Percentiles rank a stretch among this genome's conserved stretches.
Evolutionary conservation across 106 monocot species (phyloP).

Genomic region (Dioscorea zingiberensis): DNA sequence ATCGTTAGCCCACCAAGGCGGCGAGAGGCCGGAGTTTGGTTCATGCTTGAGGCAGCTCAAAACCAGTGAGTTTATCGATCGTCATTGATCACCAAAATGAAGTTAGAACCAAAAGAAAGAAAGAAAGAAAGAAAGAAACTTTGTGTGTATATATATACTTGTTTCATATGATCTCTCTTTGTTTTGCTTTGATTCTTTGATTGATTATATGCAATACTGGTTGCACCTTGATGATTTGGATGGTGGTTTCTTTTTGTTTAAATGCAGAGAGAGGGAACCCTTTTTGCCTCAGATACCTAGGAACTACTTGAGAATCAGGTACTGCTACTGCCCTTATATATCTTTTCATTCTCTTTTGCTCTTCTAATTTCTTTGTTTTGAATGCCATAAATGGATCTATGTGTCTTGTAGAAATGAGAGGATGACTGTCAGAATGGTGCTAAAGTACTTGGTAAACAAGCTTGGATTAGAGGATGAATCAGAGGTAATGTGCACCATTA

Average conservation of each 20-base stretch:
- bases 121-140: no score
- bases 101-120: no score
- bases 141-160: no score
- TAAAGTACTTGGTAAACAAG: conserved; percentile 63
- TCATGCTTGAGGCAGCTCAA: conserved; percentile 14
- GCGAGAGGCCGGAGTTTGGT: conserved; percentile 15
- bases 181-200: neutral
- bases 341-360: neutral
- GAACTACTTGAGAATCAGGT: conserved; percentile 24
- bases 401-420: conserved; percentile 42
- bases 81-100: no score
- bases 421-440: conserved; percentile 62
- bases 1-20: conserved; percentile 1
- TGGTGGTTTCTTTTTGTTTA: neutral
- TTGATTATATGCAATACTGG: conserved; percentile 1
- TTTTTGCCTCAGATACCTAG: conserved; percentile 24
- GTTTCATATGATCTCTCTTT: no score
- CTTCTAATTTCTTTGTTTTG: neutral
- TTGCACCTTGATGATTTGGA: neutral
- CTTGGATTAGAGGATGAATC: conserved; percentile 61
- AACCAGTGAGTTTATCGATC: conserved; percentile 15
- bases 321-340: neutral
- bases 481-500: conserved; percentile 29
- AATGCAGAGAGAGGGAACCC: conserved; percentile 18
- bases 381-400: neutral